Percentiles rank a stretch among this genome's conserved stretches.
Conservation (phyloP, 1,284 basidiomycete species). For the Farysia itapuensis region DNA sequence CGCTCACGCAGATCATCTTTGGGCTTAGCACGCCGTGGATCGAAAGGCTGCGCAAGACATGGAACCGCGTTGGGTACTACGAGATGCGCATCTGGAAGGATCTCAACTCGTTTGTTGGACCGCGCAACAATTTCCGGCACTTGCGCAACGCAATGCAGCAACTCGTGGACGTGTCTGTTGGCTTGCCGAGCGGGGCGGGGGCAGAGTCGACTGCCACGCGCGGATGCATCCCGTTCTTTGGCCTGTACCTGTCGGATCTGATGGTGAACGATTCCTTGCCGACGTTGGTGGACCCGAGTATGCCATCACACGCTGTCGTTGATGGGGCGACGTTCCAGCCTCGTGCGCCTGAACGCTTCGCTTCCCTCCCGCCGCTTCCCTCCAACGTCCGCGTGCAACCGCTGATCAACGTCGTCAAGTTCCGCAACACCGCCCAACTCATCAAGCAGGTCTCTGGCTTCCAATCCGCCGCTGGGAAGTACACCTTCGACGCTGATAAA, state of each 20-base stretch:
- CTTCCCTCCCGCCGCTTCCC: slow-evolving; percentile 37
- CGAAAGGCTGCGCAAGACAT: slow-evolving; percentile 70
- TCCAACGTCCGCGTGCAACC: slow-evolving; percentile 28
- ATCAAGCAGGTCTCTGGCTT: slow-evolving; percentile 50
- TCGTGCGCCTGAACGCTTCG: slow-evolving; percentile 28
- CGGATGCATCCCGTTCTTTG: slow-evolving; percentile 51
- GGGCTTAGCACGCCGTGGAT: slow-evolving; percentile 77
- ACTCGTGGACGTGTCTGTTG: slow-evolving; percentile 17
- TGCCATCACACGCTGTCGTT: slow-evolving; percentile 20
- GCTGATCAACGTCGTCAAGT: slow-evolving; percentile 53
- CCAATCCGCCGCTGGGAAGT: slow-evolving; percentile 38
- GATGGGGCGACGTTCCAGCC: slow-evolving; percentile 3
- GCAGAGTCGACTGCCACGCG: background rate
- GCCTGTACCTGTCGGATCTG: slow-evolving; percentile 53
- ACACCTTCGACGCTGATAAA: slow-evolving; percentile 45
- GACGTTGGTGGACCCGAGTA: slow-evolving; percentile 46
- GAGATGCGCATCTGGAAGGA: slow-evolving; percentile 77
- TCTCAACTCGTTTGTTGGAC: slow-evolving; percentile 71
- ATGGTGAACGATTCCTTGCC: slow-evolving; percentile 46
- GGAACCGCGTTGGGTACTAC: slow-evolving; percentile 71
- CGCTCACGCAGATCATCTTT: slow-evolving; percentile 77
- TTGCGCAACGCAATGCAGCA: slow-evolving; percentile 58
- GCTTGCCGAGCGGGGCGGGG: slow-evolving; percentile 1
- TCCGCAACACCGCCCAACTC: slow-evolving; percentile 34
- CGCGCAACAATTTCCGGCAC: slow-evolving; percentile 72